Evolutionary conservation across 2,329 filamentous ascomycete genomes (phyloP).

Genomic region (Ophiostoma ips): DNA sequence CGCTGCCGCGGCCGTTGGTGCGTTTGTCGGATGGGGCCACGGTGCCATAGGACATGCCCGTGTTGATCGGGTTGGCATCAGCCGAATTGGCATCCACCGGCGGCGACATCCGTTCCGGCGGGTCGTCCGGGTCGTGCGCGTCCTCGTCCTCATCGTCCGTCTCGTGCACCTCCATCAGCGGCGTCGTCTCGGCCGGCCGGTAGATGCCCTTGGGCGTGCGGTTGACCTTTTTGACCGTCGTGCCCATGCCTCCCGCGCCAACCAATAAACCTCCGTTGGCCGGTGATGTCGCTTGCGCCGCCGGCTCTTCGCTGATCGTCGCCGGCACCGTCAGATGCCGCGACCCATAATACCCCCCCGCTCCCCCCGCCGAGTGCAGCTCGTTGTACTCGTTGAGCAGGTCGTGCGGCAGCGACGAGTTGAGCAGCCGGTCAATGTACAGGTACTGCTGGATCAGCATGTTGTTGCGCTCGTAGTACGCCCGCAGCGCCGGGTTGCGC

Average conservation of each 20-base stretch:
- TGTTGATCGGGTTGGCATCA: not conserved
- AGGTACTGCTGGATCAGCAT: slow-evolving; percentile 80
- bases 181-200: slow-evolving; percentile 54
- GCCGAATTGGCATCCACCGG: not conserved
- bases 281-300: slow-evolving; percentile 20
- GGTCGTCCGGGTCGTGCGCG: slow-evolving; percentile 27
- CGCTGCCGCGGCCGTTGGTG: not conserved
- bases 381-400: slow-evolving; percentile 80
- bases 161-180: slow-evolving; percentile 38
- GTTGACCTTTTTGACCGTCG: slow-evolving; percentile 41
- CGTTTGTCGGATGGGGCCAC: not conserved
- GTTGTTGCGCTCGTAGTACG: slow-evolving; percentile 86
- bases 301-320: slow-evolving; percentile 59
- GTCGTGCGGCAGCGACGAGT: slow-evolving; percentile 84
- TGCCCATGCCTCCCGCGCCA: not conserved
- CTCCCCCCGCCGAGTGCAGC: slow-evolving; percentile 37
- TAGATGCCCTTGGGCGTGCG: slow-evolving; percentile 80
- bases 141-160: slow-evolving; percentile 33
- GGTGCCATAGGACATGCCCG: not conserved
- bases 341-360: slow-evolving; percentile 30
- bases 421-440: slow-evolving; percentile 81
- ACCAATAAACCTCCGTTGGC: slow-evolving; percentile 13
- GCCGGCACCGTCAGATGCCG: slow-evolving; percentile 48
- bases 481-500: slow-evolving; percentile 53
- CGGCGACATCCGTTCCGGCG: too few species aligned